phyloP scores from a whole-genome alignment of 495 filamentous ascomycete species.

The Peziza echinospora region DNA sequence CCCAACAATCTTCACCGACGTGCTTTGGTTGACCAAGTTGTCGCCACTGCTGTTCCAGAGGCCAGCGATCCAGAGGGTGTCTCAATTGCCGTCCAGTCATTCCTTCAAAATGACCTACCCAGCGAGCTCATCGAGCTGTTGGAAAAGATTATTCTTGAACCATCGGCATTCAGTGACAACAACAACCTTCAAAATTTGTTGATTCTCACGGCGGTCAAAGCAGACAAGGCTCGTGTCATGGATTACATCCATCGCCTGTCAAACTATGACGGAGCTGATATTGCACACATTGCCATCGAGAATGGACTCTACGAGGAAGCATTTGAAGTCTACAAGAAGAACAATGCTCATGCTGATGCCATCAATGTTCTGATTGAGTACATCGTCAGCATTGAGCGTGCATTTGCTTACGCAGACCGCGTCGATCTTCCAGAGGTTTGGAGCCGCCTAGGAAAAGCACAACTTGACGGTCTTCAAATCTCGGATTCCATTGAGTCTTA shows the following conservation, averaged over 20 bases:
- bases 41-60: constrained; percentile 87
- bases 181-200: constrained; percentile 86
- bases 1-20: constrained; percentile 86
- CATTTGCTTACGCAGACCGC: constrained; percentile 88
- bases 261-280: constrained; percentile 77
- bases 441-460: constrained; percentile 97
- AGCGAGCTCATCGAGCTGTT: constrained; percentile 90
- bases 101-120: constrained; percentile 75
- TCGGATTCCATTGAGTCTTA: constrained; percentile 90
- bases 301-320: constrained; percentile 92
- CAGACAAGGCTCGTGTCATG: constrained; percentile 88
- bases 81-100: constrained; percentile 79
- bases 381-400: constrained; percentile 93
- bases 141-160: constrained; percentile 98
- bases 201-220: constrained; percentile 91
- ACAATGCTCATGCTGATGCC: constrained; percentile 65
- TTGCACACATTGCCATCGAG: constrained; percentile 79
- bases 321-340: constrained; percentile 97
- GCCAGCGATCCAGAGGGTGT: constrained; percentile 88
- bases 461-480: constrained; percentile 86
- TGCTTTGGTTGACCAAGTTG: constrained; percentile 88
- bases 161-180: constrained; percentile 93
- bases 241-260: constrained; percentile 85
- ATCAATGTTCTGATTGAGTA: constrained; percentile 89
- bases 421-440: constrained; percentile 94